phyloP scores from a whole-genome alignment of 371 early-diverging fungal species.

The Blakeslea trispora region DNA sequence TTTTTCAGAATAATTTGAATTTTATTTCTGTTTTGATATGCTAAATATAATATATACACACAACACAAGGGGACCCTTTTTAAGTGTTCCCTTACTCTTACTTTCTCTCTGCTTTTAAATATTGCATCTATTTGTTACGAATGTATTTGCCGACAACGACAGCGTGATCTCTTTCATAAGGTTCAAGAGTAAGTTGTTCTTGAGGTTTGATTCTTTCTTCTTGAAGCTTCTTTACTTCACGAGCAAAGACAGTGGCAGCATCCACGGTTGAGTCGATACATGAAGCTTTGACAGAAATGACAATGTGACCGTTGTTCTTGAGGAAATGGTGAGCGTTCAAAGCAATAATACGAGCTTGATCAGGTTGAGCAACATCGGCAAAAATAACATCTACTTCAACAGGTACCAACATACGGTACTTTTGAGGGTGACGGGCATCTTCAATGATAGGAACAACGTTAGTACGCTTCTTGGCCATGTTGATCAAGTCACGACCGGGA shows the following conservation, averaged over 20 bases:
- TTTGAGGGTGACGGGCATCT: slow-evolving; percentile 99
- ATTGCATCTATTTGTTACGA: slow-evolving; percentile 54
- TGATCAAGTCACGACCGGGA: slow-evolving; percentile 99
- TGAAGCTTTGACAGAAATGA: slow-evolving; percentile 99
- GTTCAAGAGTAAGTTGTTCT: slow-evolving; percentile 99
- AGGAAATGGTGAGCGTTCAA: slow-evolving; percentile 99
- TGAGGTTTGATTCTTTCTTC: slow-evolving; percentile 99
- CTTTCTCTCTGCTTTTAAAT: no score
- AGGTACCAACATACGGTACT: slow-evolving; percentile 99
- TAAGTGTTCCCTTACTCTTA: no score
- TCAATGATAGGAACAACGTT: slow-evolving; percentile 99
- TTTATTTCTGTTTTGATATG: no score
- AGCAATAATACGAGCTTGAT: slow-evolving; percentile 99
- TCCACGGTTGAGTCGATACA: slow-evolving; percentile 99
- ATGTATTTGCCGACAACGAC: slow-evolving; percentile 96
- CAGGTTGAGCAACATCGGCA: slow-evolving; percentile 99
- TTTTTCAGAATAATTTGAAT: no score
- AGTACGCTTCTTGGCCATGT: slow-evolving; percentile 99
- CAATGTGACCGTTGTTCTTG: slow-evolving; percentile 97
- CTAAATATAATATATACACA: no score
- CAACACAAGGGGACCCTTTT: no score
- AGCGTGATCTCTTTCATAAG: slow-evolving; percentile 99
- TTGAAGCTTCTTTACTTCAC: slow-evolving; percentile 99
- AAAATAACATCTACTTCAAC: slow-evolving; percentile 99
- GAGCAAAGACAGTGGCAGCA: slow-evolving; percentile 97